A percentile compares a stretch with the other conserved stretches of the same genome.
phyloP scores from a whole-genome alignment of 345 rosid species.

The Excoecaria agallocha region DNA sequence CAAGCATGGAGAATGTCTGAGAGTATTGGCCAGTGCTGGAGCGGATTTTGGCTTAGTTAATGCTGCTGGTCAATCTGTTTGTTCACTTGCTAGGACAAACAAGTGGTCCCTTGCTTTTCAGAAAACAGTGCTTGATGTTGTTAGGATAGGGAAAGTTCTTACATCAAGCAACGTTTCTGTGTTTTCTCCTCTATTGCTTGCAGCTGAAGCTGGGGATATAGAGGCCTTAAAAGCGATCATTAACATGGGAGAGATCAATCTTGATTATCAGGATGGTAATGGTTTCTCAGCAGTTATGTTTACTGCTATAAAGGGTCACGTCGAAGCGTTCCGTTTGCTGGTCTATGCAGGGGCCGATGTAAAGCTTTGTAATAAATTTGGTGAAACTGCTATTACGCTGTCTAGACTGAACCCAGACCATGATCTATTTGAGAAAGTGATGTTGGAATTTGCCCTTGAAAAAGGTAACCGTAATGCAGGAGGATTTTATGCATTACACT shows the following conservation, averaged over 20 bases:
- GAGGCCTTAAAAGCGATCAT: conserved; percentile 61
- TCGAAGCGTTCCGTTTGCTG: conserved; percentile 66
- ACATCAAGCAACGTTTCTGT: conserved; percentile 51
- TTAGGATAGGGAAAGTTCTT: conserved; percentile 56
- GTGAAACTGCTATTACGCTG: conserved; percentile 68
- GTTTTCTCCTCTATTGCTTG: conserved; percentile 59
- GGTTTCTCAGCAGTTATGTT: conserved; percentile 90
- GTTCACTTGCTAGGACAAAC: conserved; percentile 50
- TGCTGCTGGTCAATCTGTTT: conserved; percentile 43
- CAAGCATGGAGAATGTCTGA: conserved; percentile 57
- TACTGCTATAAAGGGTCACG: conserved; percentile 77
- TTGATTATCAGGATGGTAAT: conserved; percentile 74
- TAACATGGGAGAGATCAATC: conserved; percentile 34
- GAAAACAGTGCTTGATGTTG: conserved; percentile 52
- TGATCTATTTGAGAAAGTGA: conserved; percentile 79
- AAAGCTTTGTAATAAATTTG: conserved; percentile 64
- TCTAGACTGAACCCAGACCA: conserved; percentile 59
- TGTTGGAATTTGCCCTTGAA: conserved; percentile 90
- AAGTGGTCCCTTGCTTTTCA: conserved; percentile 70
- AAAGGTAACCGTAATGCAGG: conserved; percentile 65
- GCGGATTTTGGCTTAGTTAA: conserved; percentile 82
- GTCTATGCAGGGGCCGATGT: conserved; percentile 90
- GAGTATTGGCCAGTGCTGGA: conserved; percentile 63
- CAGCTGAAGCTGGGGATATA: conserved; percentile 62
- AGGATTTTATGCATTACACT: conserved; percentile 89